phyloP scores from a whole-genome alignment of 306 rosid genomes.

The Dalbergia oliveri region DNA sequence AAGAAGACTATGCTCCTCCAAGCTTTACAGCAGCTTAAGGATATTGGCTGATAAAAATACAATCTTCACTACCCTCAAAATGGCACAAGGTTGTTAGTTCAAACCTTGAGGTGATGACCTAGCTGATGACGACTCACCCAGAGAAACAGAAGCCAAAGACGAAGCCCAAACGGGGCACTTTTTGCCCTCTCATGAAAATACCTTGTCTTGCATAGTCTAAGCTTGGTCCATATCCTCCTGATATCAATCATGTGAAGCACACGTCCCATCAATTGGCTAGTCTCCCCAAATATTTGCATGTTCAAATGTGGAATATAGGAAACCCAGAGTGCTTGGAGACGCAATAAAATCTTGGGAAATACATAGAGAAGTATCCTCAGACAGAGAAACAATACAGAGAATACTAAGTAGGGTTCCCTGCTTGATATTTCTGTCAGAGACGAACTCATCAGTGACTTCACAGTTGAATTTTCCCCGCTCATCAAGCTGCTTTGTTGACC shows the following conservation, averaged over 20 bases:
- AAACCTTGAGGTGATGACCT: conserved; percentile 41
- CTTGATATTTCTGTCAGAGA: conserved; percentile 51
- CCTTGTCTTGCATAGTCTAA: conserved; percentile 68
- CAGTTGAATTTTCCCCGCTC: conserved; percentile 45
- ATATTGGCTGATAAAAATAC: conserved; percentile 39
- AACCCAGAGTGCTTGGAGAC: conserved; percentile 61
- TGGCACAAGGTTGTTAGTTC: conserved; percentile 45
- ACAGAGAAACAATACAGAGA: conserved; percentile 67
- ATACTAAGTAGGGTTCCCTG: conserved; percentile 65
- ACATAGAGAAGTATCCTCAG: conserved; percentile 56
- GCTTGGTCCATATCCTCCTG: conserved; percentile 73
- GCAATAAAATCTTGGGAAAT: conserved; percentile 51
- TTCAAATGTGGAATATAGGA: conserved; percentile 64
- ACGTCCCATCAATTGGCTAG: conserved; percentile 65
- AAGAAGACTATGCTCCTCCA: conserved; percentile 29
- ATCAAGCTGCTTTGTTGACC: conserved; percentile 40
- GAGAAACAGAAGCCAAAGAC: conserved; percentile 76
- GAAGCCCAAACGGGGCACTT: conserved; percentile 84
- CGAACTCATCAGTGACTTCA: conserved; percentile 44
- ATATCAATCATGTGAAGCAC: conserved; percentile 66
- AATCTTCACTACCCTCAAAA: conserved; percentile 50
- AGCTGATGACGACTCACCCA: conserved; percentile 65
- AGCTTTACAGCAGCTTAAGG: conserved; percentile 45
- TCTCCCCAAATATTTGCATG: conserved; percentile 75
- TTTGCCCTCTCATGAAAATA: conserved; percentile 70